Percentiles rank a stretch among this genome's conserved stretches.
phyloP scores from a whole-genome alignment of 2,329 filamentous ascomycete species.

The Venturiaceae sp. region DNA sequence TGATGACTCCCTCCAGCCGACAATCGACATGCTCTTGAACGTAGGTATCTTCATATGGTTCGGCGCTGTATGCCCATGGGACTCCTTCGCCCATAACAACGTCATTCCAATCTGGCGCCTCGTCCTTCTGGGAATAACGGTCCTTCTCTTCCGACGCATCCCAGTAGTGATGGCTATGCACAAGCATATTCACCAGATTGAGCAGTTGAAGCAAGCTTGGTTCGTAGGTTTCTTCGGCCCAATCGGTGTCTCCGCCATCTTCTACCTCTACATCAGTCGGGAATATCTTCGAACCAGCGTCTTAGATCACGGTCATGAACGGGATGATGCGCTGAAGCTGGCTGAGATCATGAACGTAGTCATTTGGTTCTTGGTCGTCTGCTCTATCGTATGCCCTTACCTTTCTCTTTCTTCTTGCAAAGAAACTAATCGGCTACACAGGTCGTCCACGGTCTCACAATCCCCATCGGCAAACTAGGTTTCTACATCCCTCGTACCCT shows the following conservation, averaged over 20 bases:
- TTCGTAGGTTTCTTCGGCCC: slow-evolving; percentile 93
- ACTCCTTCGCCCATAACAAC: slow-evolving; percentile 53
- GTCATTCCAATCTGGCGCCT: slow-evolving; percentile 68
- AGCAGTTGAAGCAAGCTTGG: slow-evolving; percentile 61
- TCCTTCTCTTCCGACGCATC: slow-evolving; percentile 67
- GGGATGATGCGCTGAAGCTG: slow-evolving; percentile 57
- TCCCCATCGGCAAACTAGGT: slow-evolving; percentile 62
- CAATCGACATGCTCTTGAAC: slow-evolving; percentile 90
- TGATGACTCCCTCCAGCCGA: slow-evolving; percentile 88
- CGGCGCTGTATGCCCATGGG: slow-evolving; percentile 77
- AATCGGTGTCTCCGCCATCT: slow-evolving; percentile 82
- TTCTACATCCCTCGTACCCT: slow-evolving; percentile 55
- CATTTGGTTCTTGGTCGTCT: slow-evolving; percentile 79
- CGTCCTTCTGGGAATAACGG: slow-evolving; percentile 61
- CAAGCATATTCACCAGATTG: slow-evolving; percentile 69
- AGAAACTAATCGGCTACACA: slow-evolving; percentile 16
- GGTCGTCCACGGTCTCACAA: slow-evolving; percentile 73
- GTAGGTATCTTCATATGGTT: slow-evolving; percentile 86
- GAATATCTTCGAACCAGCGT: slow-evolving; percentile 56
- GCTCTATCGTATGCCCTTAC: slow-evolving; percentile 59
- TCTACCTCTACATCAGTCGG: slow-evolving; percentile 73
- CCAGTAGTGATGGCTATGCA: slow-evolving; percentile 69
- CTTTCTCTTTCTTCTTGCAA: not conserved
- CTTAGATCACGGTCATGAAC: slow-evolving; percentile 48
- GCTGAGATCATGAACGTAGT: slow-evolving; percentile 60